Conservation (phyloP, 768 basidiomycete genomes). For the Trametes meyenii region DNA sequence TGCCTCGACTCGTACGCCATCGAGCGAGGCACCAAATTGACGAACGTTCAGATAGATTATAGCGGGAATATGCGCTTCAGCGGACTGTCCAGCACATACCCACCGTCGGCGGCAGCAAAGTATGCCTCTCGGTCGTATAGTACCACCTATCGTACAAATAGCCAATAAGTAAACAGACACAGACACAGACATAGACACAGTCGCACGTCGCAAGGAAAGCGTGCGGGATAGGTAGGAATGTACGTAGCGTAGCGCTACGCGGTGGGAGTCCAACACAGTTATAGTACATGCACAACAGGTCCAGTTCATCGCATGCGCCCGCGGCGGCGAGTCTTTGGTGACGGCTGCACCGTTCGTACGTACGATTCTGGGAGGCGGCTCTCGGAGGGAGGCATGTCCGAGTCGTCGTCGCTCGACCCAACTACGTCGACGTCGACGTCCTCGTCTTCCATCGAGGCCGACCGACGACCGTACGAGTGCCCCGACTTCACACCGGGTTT, state of each 20-base stretch:
- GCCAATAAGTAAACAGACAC: background rate
- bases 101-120: background rate
- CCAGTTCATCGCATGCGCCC: conserved; percentile 1
- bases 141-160: conserved; percentile 18
- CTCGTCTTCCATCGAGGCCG: background rate
- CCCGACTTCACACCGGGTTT: conserved; percentile 2
- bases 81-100: background rate
- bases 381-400: conserved; percentile 13
- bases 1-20: too few relatives aligned
- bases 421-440: background rate
- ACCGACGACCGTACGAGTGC: background rate
- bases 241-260: background rate
- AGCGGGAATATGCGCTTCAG: background rate
- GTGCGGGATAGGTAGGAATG: background rate
- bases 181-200: background rate
- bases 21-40: background rate
- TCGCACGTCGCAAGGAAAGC: background rate
- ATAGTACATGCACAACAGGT: background rate
- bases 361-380: conserved; percentile 16
- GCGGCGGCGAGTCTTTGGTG: background rate
- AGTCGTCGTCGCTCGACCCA: conserved; percentile 7
- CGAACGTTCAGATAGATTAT: background rate
- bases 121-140: conserved; percentile 4
- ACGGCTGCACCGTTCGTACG: background rate
- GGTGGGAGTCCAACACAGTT: too few relatives aligned